These are phyloP conservation scores for Dactylorhiza incarnata DNA, from an alignment of 106 monocot species.

Conservation along the genomic window DNA sequence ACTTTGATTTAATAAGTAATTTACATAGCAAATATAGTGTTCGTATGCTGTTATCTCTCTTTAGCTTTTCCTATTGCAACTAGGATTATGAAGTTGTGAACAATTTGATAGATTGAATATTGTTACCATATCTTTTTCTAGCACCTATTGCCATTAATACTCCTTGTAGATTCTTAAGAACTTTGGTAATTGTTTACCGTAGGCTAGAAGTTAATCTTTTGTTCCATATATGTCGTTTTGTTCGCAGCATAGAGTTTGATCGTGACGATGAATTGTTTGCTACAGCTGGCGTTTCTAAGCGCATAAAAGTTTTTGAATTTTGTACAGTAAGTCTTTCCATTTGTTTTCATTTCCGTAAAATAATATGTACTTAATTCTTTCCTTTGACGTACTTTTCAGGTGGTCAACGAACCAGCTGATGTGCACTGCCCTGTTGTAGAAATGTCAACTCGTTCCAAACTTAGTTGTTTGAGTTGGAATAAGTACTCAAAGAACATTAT, in stretches of 20 bases:
- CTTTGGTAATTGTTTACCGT: background rate
- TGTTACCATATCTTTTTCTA: background rate
- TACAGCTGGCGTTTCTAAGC: conserved; percentile 95
- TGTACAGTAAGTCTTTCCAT: conserved; percentile 43
- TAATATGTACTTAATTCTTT: conserved; percentile 6
- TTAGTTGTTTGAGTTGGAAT: conserved; percentile 99
- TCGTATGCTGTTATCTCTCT: background rate
- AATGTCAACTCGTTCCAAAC: conserved; percentile 90
- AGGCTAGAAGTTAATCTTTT: background rate
- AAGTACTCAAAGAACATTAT: conserved; percentile 92
- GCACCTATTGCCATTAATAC: background rate
- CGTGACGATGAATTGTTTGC: conserved; percentile 98
- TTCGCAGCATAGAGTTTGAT: conserved; percentile 93
- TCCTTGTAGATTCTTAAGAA: background rate
- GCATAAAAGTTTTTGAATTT: conserved; percentile 98
- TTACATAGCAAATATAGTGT: background rate
- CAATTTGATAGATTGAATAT: background rate
- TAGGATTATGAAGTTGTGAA: background rate
- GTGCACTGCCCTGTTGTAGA: conserved; percentile 90
- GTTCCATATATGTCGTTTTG: background rate
- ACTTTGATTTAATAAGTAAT: background rate
- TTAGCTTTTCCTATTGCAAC: background rate
- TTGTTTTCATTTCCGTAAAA: background rate
- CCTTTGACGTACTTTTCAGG: conserved; percentile 29
- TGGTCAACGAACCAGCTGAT: conserved; percentile 90